Conservation (phyloP, 148 eudicot species). For the Nyssa sinensis region DNA sequence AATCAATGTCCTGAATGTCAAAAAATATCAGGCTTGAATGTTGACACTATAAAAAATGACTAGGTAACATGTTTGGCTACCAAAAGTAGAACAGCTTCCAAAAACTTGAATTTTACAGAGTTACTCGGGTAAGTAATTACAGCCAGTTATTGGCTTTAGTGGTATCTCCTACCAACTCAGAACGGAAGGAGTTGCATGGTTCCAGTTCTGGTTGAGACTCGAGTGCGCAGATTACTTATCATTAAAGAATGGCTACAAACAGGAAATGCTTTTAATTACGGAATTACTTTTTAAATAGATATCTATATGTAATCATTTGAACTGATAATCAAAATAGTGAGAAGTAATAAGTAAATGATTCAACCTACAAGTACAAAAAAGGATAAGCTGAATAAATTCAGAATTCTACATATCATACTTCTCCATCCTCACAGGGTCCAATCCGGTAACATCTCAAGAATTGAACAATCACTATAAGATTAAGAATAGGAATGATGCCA, state of each 20-base stretch:
- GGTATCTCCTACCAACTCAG: too few species aligned
- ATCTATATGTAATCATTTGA: neutral
- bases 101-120: neutral
- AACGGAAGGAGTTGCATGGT: too few species aligned
- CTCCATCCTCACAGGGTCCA: neutral
- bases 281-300: too few species aligned
- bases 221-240: too few species aligned
- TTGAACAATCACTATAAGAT: neutral
- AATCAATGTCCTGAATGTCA: neutral
- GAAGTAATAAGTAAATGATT: neutral
- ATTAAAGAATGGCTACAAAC: too few species aligned
- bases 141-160: too few species aligned
- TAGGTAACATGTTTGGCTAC: neutral
- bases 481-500: neutral
- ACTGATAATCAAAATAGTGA: too few species aligned
- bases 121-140: neutral
- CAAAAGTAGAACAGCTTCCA: neutral
- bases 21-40: neutral
- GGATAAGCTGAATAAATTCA: neutral
- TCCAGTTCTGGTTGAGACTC: too few species aligned
- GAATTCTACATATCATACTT: too few species aligned
- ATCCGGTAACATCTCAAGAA: neutral
- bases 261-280: too few species aligned
- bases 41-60: neutral
- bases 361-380: neutral